Evolutionary conservation across 345 rosid species (phyloP).

Genomic region (Physaria fendleri): DNA sequence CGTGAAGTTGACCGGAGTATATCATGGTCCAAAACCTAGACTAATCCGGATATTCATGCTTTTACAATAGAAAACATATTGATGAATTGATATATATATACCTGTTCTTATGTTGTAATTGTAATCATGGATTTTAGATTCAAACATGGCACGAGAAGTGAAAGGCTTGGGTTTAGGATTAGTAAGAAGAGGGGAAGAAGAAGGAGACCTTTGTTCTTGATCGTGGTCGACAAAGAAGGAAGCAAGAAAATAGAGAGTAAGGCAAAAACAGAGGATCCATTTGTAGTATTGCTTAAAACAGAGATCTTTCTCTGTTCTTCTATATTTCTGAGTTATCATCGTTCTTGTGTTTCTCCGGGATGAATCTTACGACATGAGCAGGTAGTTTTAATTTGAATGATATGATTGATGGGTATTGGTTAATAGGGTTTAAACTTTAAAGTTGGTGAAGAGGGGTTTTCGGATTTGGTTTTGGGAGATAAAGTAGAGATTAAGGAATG

Average conservation of each 20-base stretch:
- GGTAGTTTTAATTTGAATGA: slow-evolving; percentile 1
- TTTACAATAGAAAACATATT: not conserved
- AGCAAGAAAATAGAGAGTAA: slow-evolving; percentile 64
- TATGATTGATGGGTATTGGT: slow-evolving; percentile 8
- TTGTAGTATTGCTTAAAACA: slow-evolving; percentile 60
- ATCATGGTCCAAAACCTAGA: not conserved
- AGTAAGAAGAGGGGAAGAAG: slow-evolving; percentile 29
- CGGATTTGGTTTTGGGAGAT: slow-evolving; percentile 34
- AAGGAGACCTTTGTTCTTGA: slow-evolving; percentile 37
- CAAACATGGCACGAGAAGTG: slow-evolving; percentile 63
- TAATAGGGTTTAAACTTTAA: slow-evolving; percentile 14
- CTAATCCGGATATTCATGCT: not conserved
- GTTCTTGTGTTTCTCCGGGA: slow-evolving; percentile 31
- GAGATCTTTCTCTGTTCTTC: slow-evolving; percentile 37
- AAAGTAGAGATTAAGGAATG: slow-evolving; percentile 50
- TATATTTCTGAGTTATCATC: slow-evolving; percentile 42
- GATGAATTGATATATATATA: not conserved
- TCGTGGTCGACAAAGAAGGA: slow-evolving; percentile 60
- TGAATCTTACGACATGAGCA: slow-evolving; percentile 27
- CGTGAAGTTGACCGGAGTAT: not conserved
- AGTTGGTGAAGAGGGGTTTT: slow-evolving; percentile 39
- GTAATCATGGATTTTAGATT: slow-evolving; percentile 32
- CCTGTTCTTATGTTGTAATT: slow-evolving; percentile 32
- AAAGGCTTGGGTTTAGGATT: slow-evolving; percentile 33
- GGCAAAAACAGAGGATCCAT: slow-evolving; percentile 72